Conservation (phyloP, 495 filamentous ascomycete genomes). For the Aspergillus campestris region DNA sequence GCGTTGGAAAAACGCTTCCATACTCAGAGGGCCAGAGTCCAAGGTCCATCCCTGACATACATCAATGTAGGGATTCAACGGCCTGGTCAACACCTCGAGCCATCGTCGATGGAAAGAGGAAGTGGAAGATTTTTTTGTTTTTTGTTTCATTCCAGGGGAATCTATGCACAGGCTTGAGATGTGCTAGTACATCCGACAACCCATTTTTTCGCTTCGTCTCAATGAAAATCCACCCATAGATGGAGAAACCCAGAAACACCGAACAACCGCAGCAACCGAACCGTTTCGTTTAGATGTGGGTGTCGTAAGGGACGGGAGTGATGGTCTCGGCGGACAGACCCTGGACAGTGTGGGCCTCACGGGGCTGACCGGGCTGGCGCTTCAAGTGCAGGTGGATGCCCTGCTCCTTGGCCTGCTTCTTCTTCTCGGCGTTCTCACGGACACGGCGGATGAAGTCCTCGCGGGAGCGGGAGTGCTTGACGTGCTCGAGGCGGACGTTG, state of each 20-base stretch:
- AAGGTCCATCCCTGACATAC: too few species aligned
- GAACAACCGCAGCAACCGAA: conserved; percentile 36
- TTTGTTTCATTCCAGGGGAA: conserved; percentile 45
- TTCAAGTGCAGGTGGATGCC: conserved; percentile 82
- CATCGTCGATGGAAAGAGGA: conserved; percentile 11
- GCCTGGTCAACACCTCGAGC: too few species aligned
- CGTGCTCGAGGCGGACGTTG: conserved; percentile 97
- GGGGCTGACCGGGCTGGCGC: conserved; percentile 74
- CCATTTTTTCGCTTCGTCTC: conserved; percentile 35
- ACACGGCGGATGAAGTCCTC: conserved; percentile 94
- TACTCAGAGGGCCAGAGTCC: too few species aligned
- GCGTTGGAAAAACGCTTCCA: too few species aligned
- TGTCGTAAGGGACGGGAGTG: conserved; percentile 89
- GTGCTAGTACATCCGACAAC: conserved; percentile 35
- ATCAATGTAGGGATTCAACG: too few species aligned
- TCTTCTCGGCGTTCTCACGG: conserved; percentile 88
- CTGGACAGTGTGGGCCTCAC: conserved; percentile 70
- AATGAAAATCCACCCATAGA: conserved; percentile 33
- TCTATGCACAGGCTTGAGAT: conserved; percentile 41
- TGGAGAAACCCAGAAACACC: conserved; percentile 40
- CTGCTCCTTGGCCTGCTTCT: conserved; percentile 83
- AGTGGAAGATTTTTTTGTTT: conserved; percentile 37
- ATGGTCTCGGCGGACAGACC: conserved; percentile 85
- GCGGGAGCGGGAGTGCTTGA: conserved; percentile 83
- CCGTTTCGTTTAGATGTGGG: conserved; percentile 73